These are phyloP conservation scores for Bondarzewia mesenterica DNA, from an alignment of 1,284 basidiomycete species.

Conservation along the genomic window DNA sequence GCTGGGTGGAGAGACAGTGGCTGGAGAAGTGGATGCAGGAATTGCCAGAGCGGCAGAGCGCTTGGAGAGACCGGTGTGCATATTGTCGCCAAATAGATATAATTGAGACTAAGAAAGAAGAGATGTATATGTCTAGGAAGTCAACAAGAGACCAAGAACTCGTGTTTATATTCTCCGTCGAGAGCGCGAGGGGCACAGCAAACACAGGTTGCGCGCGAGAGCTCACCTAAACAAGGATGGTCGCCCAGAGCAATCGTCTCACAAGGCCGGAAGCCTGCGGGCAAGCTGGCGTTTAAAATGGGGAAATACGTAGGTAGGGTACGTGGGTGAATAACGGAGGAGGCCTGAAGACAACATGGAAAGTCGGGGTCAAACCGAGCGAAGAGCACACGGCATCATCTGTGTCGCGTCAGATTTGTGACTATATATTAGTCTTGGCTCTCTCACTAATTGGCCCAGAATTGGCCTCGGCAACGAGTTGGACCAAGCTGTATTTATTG, in stretches of 20 bases:
- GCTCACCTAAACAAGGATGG: not conserved
- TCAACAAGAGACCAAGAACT: not conserved
- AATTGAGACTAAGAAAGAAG: not conserved
- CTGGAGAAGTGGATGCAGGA: not conserved
- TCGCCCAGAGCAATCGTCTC: not conserved
- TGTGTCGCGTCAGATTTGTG: too few relatives aligned
- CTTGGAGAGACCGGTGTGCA: slow-evolving; percentile 1
- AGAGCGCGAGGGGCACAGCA: too few relatives aligned
- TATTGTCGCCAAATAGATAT: not conserved
- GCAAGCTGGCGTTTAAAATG: not conserved
- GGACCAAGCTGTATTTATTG: too few relatives aligned
- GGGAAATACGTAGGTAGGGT: too few relatives aligned
- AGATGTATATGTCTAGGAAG: not conserved
- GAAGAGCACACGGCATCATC: too few relatives aligned
- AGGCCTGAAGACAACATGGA: too few relatives aligned
- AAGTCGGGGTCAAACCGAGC: too few relatives aligned
- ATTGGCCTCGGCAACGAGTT: too few relatives aligned
- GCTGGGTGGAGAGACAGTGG: not conserved
- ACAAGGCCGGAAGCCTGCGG: not conserved
- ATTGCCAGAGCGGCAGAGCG: not conserved
- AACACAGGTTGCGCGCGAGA: not conserved
- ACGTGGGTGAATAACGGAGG: too few relatives aligned
- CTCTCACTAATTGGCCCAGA: too few relatives aligned
- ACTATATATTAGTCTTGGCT: too few relatives aligned
- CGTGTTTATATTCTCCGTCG: not conserved